Percentiles rank a stretch among this genome's conserved stretches.
phyloP scores from a whole-genome alignment of 2,329 filamentous ascomycete species.

The Stachybotrys echinatus region DNA sequence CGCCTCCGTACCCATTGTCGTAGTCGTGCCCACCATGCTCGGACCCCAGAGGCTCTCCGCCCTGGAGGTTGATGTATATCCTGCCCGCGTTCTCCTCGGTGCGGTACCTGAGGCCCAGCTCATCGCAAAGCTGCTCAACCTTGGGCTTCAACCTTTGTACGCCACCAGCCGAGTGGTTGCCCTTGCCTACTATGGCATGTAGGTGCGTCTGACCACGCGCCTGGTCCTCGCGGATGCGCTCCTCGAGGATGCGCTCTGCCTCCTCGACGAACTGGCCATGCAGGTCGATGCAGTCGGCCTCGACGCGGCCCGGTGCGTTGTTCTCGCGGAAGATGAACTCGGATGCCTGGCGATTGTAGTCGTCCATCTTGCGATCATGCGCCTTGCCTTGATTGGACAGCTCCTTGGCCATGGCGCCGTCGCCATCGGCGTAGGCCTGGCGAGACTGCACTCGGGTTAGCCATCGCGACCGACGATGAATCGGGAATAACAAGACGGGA shows the following conservation, averaged over 20 bases:
- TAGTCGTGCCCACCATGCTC: constrained; percentile 30
- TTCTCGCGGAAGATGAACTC: constrained; percentile 96
- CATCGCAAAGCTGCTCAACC: constrained; percentile 79
- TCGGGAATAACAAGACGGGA: neutral
- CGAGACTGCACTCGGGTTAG: constrained; percentile 46
- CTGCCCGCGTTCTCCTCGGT: constrained; percentile 88
- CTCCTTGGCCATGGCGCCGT: constrained; percentile 77
- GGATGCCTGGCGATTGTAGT: constrained; percentile 85
- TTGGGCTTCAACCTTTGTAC: constrained; percentile 95
- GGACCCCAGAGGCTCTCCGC: constrained; percentile 55
- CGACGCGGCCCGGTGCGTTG: constrained; percentile 71
- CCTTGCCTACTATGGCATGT: constrained; percentile 94
- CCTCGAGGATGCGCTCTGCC: constrained; percentile 83
- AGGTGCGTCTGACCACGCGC: constrained; percentile 72
- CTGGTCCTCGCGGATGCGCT: constrained; percentile 75
- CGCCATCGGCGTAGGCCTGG: constrained; percentile 76
- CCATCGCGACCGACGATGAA: neutral
- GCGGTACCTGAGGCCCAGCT: constrained; percentile 74
- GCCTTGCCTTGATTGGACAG: constrained; percentile 80
- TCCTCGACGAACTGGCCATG: constrained; percentile 95
- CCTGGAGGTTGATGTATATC: constrained; percentile 82
- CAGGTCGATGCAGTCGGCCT: constrained; percentile 81
- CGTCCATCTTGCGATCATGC: constrained; percentile 78
- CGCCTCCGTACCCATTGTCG: constrained; percentile 23
- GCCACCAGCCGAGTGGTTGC: constrained; percentile 76